Evolutionary conservation across 306 rosid species (phyloP).

Genomic region (Carpinus viminea): DNA sequence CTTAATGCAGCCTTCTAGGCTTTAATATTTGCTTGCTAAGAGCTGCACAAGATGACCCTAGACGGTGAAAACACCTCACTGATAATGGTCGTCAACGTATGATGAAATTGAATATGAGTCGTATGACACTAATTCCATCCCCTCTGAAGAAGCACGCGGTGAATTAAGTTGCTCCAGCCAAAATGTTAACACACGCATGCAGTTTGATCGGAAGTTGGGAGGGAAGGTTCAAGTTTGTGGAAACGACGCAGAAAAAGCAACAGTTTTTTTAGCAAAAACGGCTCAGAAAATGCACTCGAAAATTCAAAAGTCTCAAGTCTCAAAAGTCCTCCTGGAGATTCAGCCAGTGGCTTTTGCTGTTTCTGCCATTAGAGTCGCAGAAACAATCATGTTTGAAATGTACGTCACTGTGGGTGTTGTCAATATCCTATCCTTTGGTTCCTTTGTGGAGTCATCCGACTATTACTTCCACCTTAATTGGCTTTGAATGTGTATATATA

Average conservation of each 20-base stretch:
- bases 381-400: conserved; percentile 30
- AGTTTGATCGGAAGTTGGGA: not conserved
- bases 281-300: too few relatives aligned
- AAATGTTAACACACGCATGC: too few relatives aligned
- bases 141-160: too few relatives aligned
- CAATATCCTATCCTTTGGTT: not conserved
- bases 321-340: not conserved
- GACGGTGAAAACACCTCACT: too few relatives aligned
- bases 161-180: not conserved
- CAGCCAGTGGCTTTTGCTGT: conserved; percentile 26
- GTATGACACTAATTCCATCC: too few relatives aligned
- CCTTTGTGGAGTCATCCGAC: not conserved
- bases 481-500: not conserved
- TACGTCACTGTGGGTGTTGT: conserved; percentile 4
- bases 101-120: too few relatives aligned
- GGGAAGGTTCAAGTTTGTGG: conserved; percentile 12
- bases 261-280: not conserved
- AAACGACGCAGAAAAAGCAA: conserved; percentile 26
- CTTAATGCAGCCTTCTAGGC: too few relatives aligned
- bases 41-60: too few relatives aligned
- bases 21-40: too few relatives aligned
- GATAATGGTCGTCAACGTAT: too few relatives aligned
- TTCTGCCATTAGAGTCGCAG: conserved; percentile 21
- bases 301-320: not conserved
- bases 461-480: conserved; percentile 27